These are phyloP conservation scores for Gonium pectorale DNA, from an alignment of 139 green algal species.

Conservation along the genomic window DNA sequence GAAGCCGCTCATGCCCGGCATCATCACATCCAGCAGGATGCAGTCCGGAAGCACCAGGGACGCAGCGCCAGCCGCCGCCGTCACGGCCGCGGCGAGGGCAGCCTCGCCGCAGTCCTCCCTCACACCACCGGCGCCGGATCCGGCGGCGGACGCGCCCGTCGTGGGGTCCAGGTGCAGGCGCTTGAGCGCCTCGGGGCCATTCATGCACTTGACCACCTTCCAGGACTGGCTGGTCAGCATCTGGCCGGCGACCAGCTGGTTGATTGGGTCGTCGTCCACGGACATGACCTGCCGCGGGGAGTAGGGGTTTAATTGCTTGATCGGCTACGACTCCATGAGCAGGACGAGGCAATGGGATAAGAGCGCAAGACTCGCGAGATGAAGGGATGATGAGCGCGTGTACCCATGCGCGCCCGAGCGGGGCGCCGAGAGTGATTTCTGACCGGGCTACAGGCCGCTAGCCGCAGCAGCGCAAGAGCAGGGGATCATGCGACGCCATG, in stretches of 20 bases:
- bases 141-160: neutral
- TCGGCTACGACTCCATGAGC: no score
- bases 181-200: slow-evolving; percentile 40
- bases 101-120: slow-evolving; percentile 42
- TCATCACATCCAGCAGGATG: slow-evolving; percentile 83
- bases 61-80: slow-evolving; percentile 30
- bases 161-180: slow-evolving; percentile 31
- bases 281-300: slow-evolving; percentile 37
- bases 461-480: no score
- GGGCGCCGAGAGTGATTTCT: no score
- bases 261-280: slow-evolving; percentile 60
- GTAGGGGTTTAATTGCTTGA: no score
- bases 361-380: no score
- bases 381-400: no score
- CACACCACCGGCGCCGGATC: neutral
- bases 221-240: slow-evolving; percentile 57
- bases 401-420: no score
- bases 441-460: no score
- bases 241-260: slow-evolving; percentile 56
- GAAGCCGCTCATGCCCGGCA: slow-evolving; percentile 79
- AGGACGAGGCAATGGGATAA: no score
- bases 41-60: slow-evolving; percentile 61
- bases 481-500: no score
- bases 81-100: neutral
- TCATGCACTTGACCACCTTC: slow-evolving; percentile 62